Conservation (phyloP, 306 rosid species). For the Castanopsis chinensis region DNA sequence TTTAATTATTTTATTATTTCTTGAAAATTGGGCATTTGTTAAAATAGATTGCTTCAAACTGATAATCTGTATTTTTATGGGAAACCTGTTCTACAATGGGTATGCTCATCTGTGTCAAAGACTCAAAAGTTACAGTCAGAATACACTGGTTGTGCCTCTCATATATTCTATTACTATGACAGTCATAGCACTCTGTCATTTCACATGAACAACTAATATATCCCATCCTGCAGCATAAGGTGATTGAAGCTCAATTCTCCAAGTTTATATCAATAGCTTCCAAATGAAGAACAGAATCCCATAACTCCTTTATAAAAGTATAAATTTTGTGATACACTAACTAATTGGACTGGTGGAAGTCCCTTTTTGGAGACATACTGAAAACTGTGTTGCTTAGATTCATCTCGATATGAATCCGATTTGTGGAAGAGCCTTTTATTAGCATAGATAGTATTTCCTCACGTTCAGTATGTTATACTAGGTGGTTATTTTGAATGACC, state of each 20-base stretch:
- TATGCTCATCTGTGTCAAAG: background rate
- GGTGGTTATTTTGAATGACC: background rate
- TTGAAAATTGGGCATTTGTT: background rate
- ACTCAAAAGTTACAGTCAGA: background rate
- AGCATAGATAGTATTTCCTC: too few relatives aligned
- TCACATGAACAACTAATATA: background rate
- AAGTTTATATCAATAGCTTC: background rate
- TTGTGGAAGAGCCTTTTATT: background rate
- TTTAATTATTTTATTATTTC: background rate
- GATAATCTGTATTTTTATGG: background rate
- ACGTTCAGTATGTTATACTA: background rate
- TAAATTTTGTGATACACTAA: background rate
- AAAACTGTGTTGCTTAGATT: background rate
- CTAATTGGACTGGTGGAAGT: background rate
- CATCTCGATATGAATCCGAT: background rate
- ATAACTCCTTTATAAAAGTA: background rate
- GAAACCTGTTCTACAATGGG: background rate
- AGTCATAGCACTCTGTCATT: background rate
- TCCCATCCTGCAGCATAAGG: background rate
- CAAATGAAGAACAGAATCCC: background rate
- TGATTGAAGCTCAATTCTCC: background rate
- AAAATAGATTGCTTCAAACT: too few relatives aligned
- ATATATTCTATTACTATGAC: background rate
- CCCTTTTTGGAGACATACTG: background rate
- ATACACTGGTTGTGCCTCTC: background rate